Evolutionary conservation across 192 early-diverging fungal genomes (phyloP), one percentile per base, ranked within the genome.

Genomic region (Coemansia sp.): DNA sequence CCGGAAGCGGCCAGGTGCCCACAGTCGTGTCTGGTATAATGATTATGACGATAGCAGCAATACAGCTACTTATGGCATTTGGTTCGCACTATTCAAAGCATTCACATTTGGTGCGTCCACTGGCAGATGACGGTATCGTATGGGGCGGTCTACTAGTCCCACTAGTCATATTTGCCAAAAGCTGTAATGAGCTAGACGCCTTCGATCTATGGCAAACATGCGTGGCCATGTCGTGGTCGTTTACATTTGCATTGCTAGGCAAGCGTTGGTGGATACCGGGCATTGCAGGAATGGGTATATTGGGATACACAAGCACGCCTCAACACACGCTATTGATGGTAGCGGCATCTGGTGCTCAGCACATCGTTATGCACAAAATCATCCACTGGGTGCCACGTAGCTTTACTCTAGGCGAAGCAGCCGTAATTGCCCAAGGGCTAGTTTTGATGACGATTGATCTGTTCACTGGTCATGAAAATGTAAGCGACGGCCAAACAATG

Each of bases 351-450:
- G 20, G 11, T 16, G 28, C 45, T 17, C 55, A 60, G 45, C 23
- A 49, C 6, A 0, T 5, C 42, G 8, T 18, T 17, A 51, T 42
- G 14, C 45, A 4, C 3, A 14, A 18, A 16, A 9, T 53, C 1
- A 28, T 66, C 7, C 20, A 11, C 11, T 6, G 7, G 11, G 12
- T 77, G 26, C 60, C 68, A 21, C 53, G 53, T 23, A 71, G 74
- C 51, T 66, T 77, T 26, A 71, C 74, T 39, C 32, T 71, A 15
- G 68, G 74, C 40, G 74, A 77, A 49, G 68, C 74, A 5, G 56
- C 68, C 2, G 63, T 58, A 9, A 20, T 46, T 0, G 54, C 58
- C 17, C 74, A 77, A 57, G 58, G 58, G 7, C 23, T 51, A 9
- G 11, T 39, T 15, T 28, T 66, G 21, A 60, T 44, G 4, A 17